Evolutionary conservation across 352 stramenopile genomes (phyloP).

Genomic region (Phytophthora palmivora): DNA sequence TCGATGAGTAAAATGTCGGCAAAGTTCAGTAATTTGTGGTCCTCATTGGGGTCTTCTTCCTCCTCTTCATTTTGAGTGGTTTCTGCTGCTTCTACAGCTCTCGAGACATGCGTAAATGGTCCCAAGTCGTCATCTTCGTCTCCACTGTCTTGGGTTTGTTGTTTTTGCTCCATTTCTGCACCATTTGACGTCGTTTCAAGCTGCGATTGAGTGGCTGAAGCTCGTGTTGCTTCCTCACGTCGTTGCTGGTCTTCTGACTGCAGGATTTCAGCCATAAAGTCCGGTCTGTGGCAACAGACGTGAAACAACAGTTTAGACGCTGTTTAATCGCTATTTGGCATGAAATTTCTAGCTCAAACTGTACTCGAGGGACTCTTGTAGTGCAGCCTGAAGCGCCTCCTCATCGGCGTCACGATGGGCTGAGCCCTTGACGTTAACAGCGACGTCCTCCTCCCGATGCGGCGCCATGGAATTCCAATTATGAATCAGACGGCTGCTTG

Average conservation of each 20-base stretch:
- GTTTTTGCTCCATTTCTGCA: constrained; percentile 20
- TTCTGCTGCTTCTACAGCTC: background rate
- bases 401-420: constrained; percentile 70
- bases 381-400: constrained; percentile 70
- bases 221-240: constrained; percentile 1
- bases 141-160: constrained; percentile 29
- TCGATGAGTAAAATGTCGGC: constrained; percentile 73
- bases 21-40: constrained; percentile 68
- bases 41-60: constrained; percentile 27
- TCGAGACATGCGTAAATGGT: background rate
- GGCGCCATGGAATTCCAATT: constrained; percentile 29
- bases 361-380: constrained; percentile 71
- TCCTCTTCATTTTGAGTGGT: constrained; percentile 27
- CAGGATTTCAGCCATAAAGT: constrained; percentile 80
- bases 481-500: constrained; percentile 7
- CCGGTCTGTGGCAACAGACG: constrained; percentile 40
- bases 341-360: constrained; percentile 12
- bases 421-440: constrained; percentile 18
- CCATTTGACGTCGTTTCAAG: constrained; percentile 14
- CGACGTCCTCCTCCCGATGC: constrained; percentile 20
- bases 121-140: constrained; percentile 17
- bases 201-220: background rate
- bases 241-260: constrained; percentile 49
- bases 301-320: constrained; percentile 9
- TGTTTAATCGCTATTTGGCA: constrained; percentile 1